Conservation (phyloP, 169 alveolate species). For the Cryptosporidium canis region DNA sequence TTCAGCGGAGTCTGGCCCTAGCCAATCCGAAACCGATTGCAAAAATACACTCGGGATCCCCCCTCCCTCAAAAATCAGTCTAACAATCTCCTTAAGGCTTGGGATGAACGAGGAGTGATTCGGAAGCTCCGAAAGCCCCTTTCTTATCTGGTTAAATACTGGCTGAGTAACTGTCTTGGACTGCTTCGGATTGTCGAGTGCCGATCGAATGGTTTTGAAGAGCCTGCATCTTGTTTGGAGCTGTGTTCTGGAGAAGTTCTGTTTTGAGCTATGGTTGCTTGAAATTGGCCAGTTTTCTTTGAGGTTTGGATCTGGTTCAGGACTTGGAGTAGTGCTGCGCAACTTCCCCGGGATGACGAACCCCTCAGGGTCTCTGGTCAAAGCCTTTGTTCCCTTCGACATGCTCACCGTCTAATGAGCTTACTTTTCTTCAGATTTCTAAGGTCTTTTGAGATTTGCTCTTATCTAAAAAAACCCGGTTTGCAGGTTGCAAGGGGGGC, state of each 20-base stretch:
- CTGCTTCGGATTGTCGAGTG: constrained; percentile 47
- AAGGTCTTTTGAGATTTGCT: not conserved
- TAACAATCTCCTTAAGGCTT: constrained; percentile 37
- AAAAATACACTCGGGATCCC: constrained; percentile 65
- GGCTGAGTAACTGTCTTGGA: not conserved
- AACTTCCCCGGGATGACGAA: constrained; percentile 57
- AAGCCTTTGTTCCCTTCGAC: constrained; percentile 41
- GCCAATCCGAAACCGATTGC: not conserved
- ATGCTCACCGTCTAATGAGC: not conserved
- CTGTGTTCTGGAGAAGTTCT: constrained; percentile 29
- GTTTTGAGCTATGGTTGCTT: not conserved
- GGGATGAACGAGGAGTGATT: constrained; percentile 25
- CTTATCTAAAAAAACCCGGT: constrained; percentile 10
- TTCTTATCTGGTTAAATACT: constrained; percentile 39
- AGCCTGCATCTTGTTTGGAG: constrained; percentile 58
- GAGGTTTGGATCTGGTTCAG: not conserved
- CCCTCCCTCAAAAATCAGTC: constrained; percentile 45
- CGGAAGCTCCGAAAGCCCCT: not conserved
- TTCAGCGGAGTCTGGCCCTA: not conserved
- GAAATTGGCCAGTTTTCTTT: constrained; percentile 41
- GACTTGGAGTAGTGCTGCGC: not conserved
- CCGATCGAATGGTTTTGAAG: constrained; percentile 22
- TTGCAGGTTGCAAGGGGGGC: constrained; percentile 4
- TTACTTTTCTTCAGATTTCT: not conserved
- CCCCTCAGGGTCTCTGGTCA: constrained; percentile 37